Evolutionary conservation across 352 stramenopile genomes (phyloP).

Genomic region (Pythium sukuiense): DNA sequence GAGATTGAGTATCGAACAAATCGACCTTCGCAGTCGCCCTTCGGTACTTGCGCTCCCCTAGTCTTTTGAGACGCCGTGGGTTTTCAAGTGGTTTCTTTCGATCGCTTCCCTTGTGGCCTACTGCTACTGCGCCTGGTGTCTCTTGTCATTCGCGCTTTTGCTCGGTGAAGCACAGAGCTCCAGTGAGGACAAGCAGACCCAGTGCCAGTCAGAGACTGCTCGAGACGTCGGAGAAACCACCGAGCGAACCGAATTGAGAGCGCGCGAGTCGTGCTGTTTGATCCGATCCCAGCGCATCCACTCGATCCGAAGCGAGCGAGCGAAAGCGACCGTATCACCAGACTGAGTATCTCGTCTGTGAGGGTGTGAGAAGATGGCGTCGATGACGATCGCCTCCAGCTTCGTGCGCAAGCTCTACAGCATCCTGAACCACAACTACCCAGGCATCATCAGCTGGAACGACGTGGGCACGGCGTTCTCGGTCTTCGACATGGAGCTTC

Average conservation of each 20-base stretch:
- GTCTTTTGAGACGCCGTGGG: slow-evolving; percentile 1
- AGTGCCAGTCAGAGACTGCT: neutral
- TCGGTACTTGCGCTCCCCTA: slow-evolving; percentile 1
- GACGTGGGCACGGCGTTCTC: slow-evolving; percentile 48
- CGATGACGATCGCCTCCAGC: slow-evolving; percentile 47
- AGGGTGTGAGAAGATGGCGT: slow-evolving; percentile 1
- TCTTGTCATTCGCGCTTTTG: slow-evolving; percentile 26
- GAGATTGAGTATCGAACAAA: neutral
- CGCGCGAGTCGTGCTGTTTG: neutral
- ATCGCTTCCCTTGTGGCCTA: neutral
- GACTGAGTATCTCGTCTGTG: neutral
- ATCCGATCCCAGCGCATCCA: neutral
- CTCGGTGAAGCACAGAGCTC: slow-evolving; percentile 10
- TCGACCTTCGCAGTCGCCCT: neutral
- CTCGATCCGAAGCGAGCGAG: slow-evolving; percentile 17
- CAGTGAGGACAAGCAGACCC: neutral
- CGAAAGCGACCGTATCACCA: slow-evolving; percentile 17
- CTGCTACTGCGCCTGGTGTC: neutral
- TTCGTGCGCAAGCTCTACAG: slow-evolving; percentile 81
- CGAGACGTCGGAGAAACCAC: neutral
- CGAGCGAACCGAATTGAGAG: neutral
- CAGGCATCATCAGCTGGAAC: slow-evolving; percentile 60
- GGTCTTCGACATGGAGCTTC: slow-evolving; percentile 45
- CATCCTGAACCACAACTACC: slow-evolving; percentile 63
- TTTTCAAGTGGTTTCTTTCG: neutral